Conservation (phyloP, 2,329 filamentous ascomycete species). For the Colletotrichum sp. region DNA sequence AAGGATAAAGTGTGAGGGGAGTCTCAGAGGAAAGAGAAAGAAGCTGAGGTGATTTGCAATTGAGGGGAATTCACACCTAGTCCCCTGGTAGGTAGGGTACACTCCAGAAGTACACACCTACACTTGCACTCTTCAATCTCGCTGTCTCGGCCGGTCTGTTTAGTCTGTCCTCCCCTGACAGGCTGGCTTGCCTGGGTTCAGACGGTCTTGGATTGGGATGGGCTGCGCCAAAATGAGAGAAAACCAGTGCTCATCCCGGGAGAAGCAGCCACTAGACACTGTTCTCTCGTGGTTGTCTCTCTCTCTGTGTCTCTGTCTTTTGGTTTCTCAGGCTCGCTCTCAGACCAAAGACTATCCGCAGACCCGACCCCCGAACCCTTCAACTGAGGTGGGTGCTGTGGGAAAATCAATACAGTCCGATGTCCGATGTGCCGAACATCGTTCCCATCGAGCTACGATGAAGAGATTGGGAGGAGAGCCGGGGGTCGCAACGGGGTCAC, state of each 20-base stretch:
- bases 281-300: background rate
- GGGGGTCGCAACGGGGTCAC: background rate
- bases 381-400: background rate
- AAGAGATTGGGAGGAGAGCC: background rate
- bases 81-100: background rate
- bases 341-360: background rate
- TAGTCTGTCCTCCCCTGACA: conserved; percentile 13
- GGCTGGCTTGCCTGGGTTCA: conserved; percentile 16
- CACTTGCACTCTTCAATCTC: conserved; percentile 10
- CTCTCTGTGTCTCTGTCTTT: background rate
- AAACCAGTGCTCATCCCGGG: conserved; percentile 6
- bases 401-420: background rate
- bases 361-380: conserved; percentile 2
- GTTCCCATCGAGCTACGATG: background rate
- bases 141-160: conserved; percentile 7
- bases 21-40: background rate
- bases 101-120: background rate
- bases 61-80: background rate
- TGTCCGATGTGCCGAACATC: background rate
- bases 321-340: background rate
- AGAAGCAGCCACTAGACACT: background rate
- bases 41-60: background rate
- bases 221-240: conserved; percentile 7
- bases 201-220: conserved; percentile 18
- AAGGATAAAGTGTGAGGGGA: background rate